Evolutionary conservation across 345 rosid genomes (phyloP).

Genomic region (Dovyalis caffra): DNA sequence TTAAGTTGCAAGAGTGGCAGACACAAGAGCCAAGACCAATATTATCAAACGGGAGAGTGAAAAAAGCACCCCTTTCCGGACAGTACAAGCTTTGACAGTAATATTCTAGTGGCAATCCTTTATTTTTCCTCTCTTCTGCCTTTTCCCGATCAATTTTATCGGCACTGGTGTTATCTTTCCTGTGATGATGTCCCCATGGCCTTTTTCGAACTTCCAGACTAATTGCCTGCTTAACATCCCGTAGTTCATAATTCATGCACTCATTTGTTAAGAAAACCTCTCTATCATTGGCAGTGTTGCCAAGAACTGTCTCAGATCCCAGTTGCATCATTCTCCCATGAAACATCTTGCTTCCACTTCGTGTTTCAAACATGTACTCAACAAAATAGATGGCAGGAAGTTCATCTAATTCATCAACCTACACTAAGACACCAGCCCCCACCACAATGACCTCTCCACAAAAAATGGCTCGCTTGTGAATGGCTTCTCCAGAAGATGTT

Average conservation of each 20-base stretch:
- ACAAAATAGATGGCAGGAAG: constrained; percentile 23
- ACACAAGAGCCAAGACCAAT: constrained; percentile 29
- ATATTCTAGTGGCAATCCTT: constrained; percentile 29
- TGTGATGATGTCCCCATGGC: constrained; percentile 24
- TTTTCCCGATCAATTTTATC: constrained; percentile 27
- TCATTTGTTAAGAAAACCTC: constrained; percentile 31
- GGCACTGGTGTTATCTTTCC: constrained; percentile 15
- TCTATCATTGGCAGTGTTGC: constrained; percentile 31
- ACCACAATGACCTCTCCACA: constrained; percentile 22
- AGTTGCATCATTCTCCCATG: constrained; percentile 29
- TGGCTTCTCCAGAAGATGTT: constrained; percentile 16
- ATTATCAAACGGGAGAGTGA: constrained; percentile 20
- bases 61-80: constrained; percentile 35
- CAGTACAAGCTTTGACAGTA: constrained; percentile 34
- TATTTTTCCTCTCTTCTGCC: constrained; percentile 30
- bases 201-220: constrained; percentile 17
- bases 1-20: constrained; percentile 24
- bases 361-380: constrained; percentile 32
- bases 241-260: constrained; percentile 21
- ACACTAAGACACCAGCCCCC: constrained; percentile 22
- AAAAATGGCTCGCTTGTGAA: constrained; percentile 20
- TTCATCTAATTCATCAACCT: constrained; percentile 13
- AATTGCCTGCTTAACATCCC: constrained; percentile 21
- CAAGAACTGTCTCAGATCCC: constrained; percentile 31
- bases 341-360: constrained; percentile 25